These are phyloP conservation scores for Dentiscutata heterogama DNA, from an alignment of 371 early-diverging fungal species.

Conservation along the genomic window DNA sequence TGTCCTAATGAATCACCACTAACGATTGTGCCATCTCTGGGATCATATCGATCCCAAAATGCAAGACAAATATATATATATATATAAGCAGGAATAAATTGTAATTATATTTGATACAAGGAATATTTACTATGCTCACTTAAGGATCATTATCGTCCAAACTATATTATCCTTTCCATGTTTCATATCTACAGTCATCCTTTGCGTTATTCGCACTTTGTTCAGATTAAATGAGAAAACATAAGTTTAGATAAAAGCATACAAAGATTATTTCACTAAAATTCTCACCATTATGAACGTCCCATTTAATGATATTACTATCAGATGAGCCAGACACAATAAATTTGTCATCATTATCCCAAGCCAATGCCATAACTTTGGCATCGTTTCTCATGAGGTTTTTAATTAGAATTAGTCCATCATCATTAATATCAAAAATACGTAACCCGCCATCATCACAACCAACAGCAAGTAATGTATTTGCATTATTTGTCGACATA, in stretches of 20 bases:
- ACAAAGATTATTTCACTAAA: background rate
- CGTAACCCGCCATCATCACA: slow-evolving; percentile 95
- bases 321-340: slow-evolving; percentile 90
- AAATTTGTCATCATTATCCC: slow-evolving; percentile 77
- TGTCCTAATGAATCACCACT: slow-evolving; percentile 92
- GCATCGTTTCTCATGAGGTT: slow-evolving; percentile 30
- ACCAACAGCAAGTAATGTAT: slow-evolving; percentile 87
- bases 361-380: slow-evolving; percentile 78
- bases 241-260: background rate
- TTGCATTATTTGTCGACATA: slow-evolving; percentile 82
- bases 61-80: background rate
- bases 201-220: slow-evolving; percentile 63
- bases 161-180: slow-evolving; percentile 69
- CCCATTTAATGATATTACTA: slow-evolving; percentile 81
- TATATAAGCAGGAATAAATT: background rate
- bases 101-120: background rate
- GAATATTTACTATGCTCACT: slow-evolving; percentile 50
- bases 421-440: slow-evolving; percentile 84
- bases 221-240: slow-evolving; percentile 19
- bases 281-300: slow-evolving; percentile 60
- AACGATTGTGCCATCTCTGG: slow-evolving; percentile 78
- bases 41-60: background rate
- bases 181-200: slow-evolving; percentile 80
- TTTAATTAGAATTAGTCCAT: slow-evolving; percentile 67
- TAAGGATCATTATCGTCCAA: slow-evolving; percentile 66